These are phyloP conservation scores for Theileria sp. DNA, from an alignment of 169 alveolate species.

Conservation along the genomic window DNA sequence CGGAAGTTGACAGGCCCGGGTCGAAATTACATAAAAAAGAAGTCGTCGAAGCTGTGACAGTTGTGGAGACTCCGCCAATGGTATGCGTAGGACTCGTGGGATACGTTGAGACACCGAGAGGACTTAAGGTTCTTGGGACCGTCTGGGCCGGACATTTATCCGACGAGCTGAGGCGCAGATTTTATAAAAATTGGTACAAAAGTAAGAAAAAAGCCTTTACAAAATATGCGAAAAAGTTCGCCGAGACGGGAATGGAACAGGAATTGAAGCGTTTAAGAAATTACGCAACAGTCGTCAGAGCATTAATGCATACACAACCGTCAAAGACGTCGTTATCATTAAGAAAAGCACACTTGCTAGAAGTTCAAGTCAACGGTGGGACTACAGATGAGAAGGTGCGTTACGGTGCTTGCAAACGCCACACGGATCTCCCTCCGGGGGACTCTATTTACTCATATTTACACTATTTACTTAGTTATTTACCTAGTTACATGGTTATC, in stretches of 20 bases:
- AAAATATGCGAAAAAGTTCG: constrained; percentile 89
- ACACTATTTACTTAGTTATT: neutral
- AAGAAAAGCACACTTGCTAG: constrained; percentile 98
- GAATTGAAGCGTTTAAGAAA: constrained; percentile 92
- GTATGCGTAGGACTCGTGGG: constrained; percentile 99
- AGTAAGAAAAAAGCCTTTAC: constrained; percentile 99
- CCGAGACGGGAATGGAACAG: constrained; percentile 83
- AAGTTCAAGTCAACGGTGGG: constrained; percentile 99
- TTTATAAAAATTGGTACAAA: constrained; percentile 98
- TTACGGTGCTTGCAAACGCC: neutral
- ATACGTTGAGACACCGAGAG: constrained; percentile 98
- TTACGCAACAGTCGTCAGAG: constrained; percentile 97
- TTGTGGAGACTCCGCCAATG: constrained; percentile 99
- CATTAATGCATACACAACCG: constrained; percentile 98
- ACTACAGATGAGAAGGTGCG: constrained; percentile 91
- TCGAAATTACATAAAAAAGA: constrained; percentile 98
- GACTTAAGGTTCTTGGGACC: constrained; percentile 96
- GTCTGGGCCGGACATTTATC: constrained; percentile 98
- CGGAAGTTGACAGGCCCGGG: constrained; percentile 97
- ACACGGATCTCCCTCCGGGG: too few species aligned
- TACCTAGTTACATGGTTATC: neutral
- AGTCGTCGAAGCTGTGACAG: constrained; percentile 98
- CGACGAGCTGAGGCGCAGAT: constrained; percentile 95
- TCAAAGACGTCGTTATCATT: constrained; percentile 90
- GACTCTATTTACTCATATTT: too few species aligned